Percentiles rank a stretch among this genome's conserved stretches.
Conservation (phyloP, 2,329 filamentous ascomycete species). For the Monascus ruber region DNA sequence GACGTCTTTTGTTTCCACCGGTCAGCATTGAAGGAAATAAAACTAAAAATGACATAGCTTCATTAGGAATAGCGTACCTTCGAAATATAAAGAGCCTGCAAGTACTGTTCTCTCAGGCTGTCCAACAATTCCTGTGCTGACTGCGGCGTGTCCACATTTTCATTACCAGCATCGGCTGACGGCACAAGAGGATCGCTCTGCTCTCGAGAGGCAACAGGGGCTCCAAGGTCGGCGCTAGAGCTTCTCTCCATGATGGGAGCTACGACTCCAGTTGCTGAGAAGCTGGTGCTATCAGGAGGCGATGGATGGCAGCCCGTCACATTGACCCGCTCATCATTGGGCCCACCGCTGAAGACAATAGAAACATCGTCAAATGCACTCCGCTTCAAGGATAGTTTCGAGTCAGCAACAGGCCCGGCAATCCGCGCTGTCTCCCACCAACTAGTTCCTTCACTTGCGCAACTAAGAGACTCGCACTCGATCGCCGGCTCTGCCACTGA, state of each 20-base stretch:
- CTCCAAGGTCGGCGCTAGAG: slow-evolving; percentile 4
- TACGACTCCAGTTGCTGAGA: neutral
- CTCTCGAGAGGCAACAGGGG: slow-evolving; percentile 9
- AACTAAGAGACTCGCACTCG: slow-evolving; percentile 1
- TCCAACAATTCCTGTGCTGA: slow-evolving; percentile 26
- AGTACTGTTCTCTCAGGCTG: slow-evolving; percentile 27
- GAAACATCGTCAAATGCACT: slow-evolving; percentile 17
- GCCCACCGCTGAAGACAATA: slow-evolving; percentile 16
- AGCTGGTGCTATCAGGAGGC: neutral
- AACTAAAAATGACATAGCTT: too few relatives aligned
- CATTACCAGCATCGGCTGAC: slow-evolving; percentile 6
- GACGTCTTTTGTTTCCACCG: slow-evolving; percentile 24
- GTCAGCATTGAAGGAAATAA: neutral
- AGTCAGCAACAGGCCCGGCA: slow-evolving; percentile 14
- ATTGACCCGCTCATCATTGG: neutral
- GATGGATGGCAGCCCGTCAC: neutral
- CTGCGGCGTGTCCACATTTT: slow-evolving; percentile 10
- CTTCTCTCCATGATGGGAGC: slow-evolving; percentile 2
- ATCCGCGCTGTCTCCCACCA: slow-evolving; percentile 28
- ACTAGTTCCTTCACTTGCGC: neutral
- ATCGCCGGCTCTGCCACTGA: slow-evolving; percentile 1
- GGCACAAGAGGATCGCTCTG: slow-evolving; percentile 1
- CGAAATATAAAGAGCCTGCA: slow-evolving; percentile 33
- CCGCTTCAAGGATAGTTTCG: slow-evolving; percentile 11
- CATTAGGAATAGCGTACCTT: slow-evolving; percentile 18